Conservation (phyloP, 345 rosid species). For the Boechera stricta region DNA sequence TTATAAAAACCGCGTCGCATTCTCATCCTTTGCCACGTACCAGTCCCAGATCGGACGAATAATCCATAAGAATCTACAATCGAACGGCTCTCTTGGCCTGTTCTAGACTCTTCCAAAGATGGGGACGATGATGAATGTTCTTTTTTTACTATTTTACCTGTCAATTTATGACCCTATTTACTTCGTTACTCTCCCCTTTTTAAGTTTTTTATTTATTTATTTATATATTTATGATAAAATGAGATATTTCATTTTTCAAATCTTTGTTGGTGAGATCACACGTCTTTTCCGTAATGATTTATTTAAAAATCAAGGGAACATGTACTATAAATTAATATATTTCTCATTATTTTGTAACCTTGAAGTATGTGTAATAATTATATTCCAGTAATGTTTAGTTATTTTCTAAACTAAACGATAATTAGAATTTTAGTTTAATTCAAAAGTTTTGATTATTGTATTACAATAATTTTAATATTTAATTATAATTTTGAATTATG, state of each 20-base stretch:
- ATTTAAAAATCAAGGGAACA: not conserved
- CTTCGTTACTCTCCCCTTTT: not conserved
- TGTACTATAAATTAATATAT: not conserved
- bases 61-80: slow-evolving; percentile 39
- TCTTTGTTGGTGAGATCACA: slow-evolving; percentile 34
- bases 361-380: slow-evolving; percentile 15
- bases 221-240: not conserved
- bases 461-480: too few species aligned
- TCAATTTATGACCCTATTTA: slow-evolving; percentile 12
- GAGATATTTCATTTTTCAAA: slow-evolving; percentile 16
- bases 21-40: slow-evolving; percentile 26
- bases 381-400: not conserved
- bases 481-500: too few species aligned
- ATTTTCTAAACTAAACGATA: not conserved
- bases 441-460: too few species aligned
- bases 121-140: slow-evolving; percentile 8
- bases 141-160: slow-evolving; percentile 36
- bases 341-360: slow-evolving; percentile 9
- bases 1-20: slow-evolving; percentile 17
- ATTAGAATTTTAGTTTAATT: too few species aligned
- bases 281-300: slow-evolving; percentile 36
- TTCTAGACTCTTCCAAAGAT: slow-evolving; percentile 69
- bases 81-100: slow-evolving; percentile 51
- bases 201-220: not conserved
- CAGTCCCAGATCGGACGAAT: slow-evolving; percentile 45